Evolutionary conservation across 225 moss, liverwort and hornwort genomes (phyloP), one percentile per base, ranked within the genome.

Genomic region (Thuidium tamariscinum): DNA sequence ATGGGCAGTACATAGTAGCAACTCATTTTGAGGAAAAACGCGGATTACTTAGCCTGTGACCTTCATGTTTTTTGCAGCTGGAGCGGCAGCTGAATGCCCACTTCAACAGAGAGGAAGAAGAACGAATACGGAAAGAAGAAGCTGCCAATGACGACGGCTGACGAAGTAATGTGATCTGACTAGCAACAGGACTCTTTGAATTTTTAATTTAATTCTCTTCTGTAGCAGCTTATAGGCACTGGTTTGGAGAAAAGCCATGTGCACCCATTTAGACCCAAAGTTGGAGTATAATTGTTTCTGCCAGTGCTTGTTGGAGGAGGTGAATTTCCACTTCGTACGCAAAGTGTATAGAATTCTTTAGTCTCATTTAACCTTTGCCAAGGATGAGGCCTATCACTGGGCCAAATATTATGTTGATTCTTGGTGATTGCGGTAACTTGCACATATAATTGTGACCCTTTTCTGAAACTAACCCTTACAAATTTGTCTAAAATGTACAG

Each of bases 41-140:
- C 12, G 3, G 5, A 29, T 65, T 15, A 29, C 29, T 66, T 44
- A 32, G 55, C n/a, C 30, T 68, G 55, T 37, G 52, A 36, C 56
- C 41, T 87, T 37, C 12, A 12, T 49, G 39, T 78, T 65, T 6
- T 51, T 39, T 55, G 83, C 89, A 93, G 91, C 82, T 93, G 74
- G 93, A 93, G 88, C 87, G 93, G 73, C 87, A 91, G 57, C 78
- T 93, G 4, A 93, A 93, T 46, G 93, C 93, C n/a, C 90, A 89
- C 69, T 89, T 69, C 73, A 93, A 93, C 78, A 82, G 85, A 80
- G 93, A 91, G 82, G 91, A 93, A 84, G 93, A 93, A 90, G 91
- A 90, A 52, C 89, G 93, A 88, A 93, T 91, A 89, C 87, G 93
- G 4, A 89, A 65, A 87, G 91, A 93, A 87, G 90, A 93, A 90